These are phyloP conservation scores for Fomes fomentarius DNA, from an alignment of 1,284 basidiomycete genomes.

Conservation along the genomic window DNA sequence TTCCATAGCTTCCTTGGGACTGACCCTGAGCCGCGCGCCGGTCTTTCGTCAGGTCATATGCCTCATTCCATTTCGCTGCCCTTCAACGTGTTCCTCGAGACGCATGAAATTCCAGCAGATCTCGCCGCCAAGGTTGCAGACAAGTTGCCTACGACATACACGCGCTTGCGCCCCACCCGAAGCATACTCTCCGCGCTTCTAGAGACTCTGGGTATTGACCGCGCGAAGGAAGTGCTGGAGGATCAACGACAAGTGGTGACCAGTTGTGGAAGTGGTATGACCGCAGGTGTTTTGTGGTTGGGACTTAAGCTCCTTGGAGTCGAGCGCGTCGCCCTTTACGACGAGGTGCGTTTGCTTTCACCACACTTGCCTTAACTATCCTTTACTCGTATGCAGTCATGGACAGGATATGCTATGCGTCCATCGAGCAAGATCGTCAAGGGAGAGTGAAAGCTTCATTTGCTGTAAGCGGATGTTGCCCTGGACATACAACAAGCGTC, in stretches of 20 bases:
- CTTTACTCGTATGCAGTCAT: slow-evolving; percentile 54
- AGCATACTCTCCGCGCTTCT: slow-evolving; percentile 67
- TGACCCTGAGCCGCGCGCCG: slow-evolving; percentile 89
- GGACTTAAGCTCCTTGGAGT: slow-evolving; percentile 75
- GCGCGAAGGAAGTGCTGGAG: slow-evolving; percentile 55
- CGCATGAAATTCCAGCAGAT: slow-evolving; percentile 36
- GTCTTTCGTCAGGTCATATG: slow-evolving; percentile 91
- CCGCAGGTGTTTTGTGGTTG: slow-evolving; percentile 91
- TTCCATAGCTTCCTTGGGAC: slow-evolving; percentile 74
- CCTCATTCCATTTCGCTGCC: slow-evolving; percentile 87
- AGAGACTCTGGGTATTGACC: slow-evolving; percentile 58
- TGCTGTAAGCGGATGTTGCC: neutral
- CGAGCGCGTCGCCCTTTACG: slow-evolving; percentile 71
- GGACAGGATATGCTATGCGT: slow-evolving; percentile 79
- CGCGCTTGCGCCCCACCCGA: slow-evolving; percentile 58
- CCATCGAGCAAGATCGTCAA: slow-evolving; percentile 34
- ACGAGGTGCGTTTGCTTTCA: slow-evolving; percentile 65
- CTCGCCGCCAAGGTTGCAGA: slow-evolving; percentile 7
- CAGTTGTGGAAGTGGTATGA: slow-evolving; percentile 96
- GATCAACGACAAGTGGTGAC: slow-evolving; percentile 67
- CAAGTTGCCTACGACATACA: slow-evolving; percentile 49
- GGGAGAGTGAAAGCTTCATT: slow-evolving; percentile 7
- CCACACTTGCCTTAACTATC: slow-evolving; percentile 9
- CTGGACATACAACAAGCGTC: neutral
- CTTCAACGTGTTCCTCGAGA: slow-evolving; percentile 78